phyloP scores from a whole-genome alignment of 805 yeast genomes.

The Middelhovenomyces tepae region DNA sequence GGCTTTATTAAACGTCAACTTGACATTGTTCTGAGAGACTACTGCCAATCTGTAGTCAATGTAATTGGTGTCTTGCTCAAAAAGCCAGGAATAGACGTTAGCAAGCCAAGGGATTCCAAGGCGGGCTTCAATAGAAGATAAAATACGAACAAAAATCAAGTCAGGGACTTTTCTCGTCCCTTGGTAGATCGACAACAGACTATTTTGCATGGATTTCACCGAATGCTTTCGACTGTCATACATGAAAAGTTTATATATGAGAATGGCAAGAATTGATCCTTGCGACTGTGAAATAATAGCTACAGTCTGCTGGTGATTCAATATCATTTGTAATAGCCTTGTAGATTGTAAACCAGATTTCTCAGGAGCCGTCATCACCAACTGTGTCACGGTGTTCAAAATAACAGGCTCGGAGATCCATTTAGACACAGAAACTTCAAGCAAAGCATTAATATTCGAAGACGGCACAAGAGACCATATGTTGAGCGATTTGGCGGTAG shows the following conservation, averaged over 20 bases:
- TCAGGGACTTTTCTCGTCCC: conserved; percentile 62
- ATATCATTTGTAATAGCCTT: conserved; percentile 53
- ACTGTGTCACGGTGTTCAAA: conserved; percentile 38
- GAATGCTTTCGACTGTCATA: conserved; percentile 40
- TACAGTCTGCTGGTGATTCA: conserved; percentile 38
- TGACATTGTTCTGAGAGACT: too few relatives aligned
- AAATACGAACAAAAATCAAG: conserved; percentile 44
- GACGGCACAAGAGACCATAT: conserved; percentile 17
- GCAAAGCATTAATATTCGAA: conserved; percentile 22
- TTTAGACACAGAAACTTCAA: conserved; percentile 23
- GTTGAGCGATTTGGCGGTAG: too few relatives aligned
- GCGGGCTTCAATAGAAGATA: conserved; percentile 48
- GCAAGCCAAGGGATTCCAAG: conserved; percentile 56
- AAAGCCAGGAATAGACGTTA: conserved; percentile 57
- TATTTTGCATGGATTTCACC: conserved; percentile 38
- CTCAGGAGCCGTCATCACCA: conserved; percentile 35
- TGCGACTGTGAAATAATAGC: conserved; percentile 21
- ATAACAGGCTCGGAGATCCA: conserved; percentile 39
- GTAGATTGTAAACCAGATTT: conserved; percentile 31
- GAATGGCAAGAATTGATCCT: conserved; percentile 32
- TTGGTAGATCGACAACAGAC: conserved; percentile 44
- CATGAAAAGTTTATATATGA: conserved; percentile 43
- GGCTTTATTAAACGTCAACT: neutral
- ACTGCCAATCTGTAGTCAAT: conserved; percentile 39
- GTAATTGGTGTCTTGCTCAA: conserved; percentile 36